Percentiles rank a stretch among this genome's conserved stretches.
phyloP scores from a whole-genome alignment of 352 stramenopile species.

The Phytophthora hybrid region DNA sequence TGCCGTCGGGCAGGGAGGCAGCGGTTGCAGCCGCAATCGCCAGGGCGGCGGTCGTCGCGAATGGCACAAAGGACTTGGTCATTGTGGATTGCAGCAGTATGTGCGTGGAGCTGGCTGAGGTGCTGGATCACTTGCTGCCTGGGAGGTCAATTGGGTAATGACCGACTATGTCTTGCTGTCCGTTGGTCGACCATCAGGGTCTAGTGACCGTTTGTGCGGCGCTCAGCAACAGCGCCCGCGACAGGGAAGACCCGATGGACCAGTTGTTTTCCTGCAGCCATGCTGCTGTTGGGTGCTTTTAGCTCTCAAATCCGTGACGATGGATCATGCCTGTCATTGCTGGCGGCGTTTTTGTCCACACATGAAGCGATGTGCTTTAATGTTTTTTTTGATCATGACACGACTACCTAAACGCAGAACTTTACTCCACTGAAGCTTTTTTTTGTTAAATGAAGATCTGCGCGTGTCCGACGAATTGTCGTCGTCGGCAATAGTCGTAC shows the following conservation, averaged over 20 bases:
- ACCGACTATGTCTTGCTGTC: not conserved
- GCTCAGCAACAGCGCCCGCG: not conserved
- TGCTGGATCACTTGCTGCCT: not conserved
- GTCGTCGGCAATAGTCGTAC: no score
- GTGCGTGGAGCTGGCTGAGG: not conserved
- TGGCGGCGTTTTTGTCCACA: slow-evolving; percentile 4
- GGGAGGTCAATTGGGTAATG: no score
- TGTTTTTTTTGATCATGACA: not conserved
- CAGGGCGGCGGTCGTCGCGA: slow-evolving; percentile 14
- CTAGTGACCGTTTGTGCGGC: slow-evolving; percentile 15
- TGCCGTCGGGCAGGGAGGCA: slow-evolving; percentile 22
- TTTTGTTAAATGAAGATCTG: no score
- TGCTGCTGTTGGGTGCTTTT: slow-evolving; percentile 8
- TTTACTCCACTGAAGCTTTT: not conserved
- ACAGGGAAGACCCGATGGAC: slow-evolving; percentile 8
- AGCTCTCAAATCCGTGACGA: slow-evolving; percentile 28
- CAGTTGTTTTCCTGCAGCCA: slow-evolving; percentile 29
- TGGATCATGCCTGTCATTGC: slow-evolving; percentile 24
- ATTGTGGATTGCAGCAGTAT: slow-evolving; percentile 10
- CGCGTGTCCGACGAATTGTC: no score
- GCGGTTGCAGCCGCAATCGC: slow-evolving; percentile 13
- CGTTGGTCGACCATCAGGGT: slow-evolving; percentile 3
- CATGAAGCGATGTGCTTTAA: not conserved
- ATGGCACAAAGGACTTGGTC: slow-evolving; percentile 15
- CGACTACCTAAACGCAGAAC: not conserved